These are phyloP conservation scores for Candida peoriensis DNA, from an alignment of 805 yeast genomes.

Conservation along the genomic window DNA sequence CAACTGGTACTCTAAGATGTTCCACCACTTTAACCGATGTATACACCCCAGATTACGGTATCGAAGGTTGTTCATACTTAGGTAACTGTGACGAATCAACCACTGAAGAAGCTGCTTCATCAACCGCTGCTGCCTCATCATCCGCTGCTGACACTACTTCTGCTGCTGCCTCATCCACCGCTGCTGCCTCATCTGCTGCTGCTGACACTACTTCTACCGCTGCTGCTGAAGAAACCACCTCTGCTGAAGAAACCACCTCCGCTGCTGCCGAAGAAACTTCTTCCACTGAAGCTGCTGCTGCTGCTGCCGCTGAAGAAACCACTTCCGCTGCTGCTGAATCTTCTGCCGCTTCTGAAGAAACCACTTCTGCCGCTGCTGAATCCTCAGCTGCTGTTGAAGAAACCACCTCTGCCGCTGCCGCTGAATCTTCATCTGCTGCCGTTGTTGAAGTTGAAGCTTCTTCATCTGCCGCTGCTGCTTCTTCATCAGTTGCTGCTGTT, in stretches of 20 bases:
- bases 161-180: conserved; percentile 10
- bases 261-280: conserved; percentile 5
- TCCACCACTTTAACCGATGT: conserved; percentile 18
- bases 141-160: conserved; percentile 9
- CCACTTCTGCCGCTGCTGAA: conserved; percentile 10
- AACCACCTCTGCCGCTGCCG: conserved; percentile 9
- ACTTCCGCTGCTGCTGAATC: conserved; percentile 5
- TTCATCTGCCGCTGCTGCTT: conserved; percentile 8
- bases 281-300: conserved; percentile 2
- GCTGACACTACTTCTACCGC: conserved; percentile 7
- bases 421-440: conserved; percentile 8
- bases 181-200: conserved; percentile 13
- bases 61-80: conserved; percentile 31
- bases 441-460: too few species aligned
- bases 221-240: conserved; percentile 4
- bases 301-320: conserved; percentile 2
- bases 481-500: conserved; percentile 7
- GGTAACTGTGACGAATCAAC: conserved; percentile 29
- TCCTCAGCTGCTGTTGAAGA: conserved; percentile 6
- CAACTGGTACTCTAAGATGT: conserved; percentile 22
- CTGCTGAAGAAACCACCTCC: conserved; percentile 6
- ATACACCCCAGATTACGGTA: conserved; percentile 11
- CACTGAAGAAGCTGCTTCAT: conserved; percentile 12
- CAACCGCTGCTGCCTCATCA: conserved; percentile 10
- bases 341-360: conserved; percentile 4